These are phyloP conservation scores for Sporothrix inflata DNA, from an alignment of 2,329 filamentous ascomycete genomes.

Conservation along the genomic window DNA sequence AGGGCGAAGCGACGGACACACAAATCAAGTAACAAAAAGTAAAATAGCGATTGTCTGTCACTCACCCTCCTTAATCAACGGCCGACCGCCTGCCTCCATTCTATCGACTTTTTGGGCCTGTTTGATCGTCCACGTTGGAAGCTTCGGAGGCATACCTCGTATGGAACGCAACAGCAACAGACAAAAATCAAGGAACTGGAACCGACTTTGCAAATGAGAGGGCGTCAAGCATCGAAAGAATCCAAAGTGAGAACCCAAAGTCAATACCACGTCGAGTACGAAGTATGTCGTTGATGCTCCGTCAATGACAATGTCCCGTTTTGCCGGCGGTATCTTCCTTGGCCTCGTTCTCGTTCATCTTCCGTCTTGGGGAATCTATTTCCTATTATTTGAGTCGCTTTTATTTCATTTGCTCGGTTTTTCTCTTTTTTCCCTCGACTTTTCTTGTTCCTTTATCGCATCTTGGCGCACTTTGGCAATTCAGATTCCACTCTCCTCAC, in stretches of 20 bases:
- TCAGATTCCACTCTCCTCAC: background rate
- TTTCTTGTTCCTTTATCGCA: background rate
- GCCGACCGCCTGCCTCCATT: background rate
- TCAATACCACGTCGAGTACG: background rate
- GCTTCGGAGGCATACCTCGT: background rate
- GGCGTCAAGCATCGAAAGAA: background rate
- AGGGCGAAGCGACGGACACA: background rate
- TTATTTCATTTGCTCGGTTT: background rate
- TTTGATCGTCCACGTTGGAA: slow-evolving; percentile 14
- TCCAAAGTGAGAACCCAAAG: background rate
- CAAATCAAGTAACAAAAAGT: background rate
- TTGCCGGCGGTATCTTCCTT: background rate
- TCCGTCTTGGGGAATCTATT: background rate
- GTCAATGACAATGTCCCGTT: background rate
- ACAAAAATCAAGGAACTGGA: slow-evolving; percentile 10
- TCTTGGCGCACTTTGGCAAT: slow-evolving; percentile 19
- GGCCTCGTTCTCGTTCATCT: background rate
- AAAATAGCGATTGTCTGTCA: slow-evolving; percentile 19
- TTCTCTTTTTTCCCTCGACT: background rate
- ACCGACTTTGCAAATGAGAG: background rate
- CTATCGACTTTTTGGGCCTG: background rate
- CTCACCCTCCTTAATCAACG: background rate
- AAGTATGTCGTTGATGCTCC: background rate
- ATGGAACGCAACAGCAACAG: background rate
- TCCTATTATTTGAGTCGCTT: background rate